A percentile compares a stretch with the other conserved stretches of the same genome.
Evolutionary conservation across 2,329 filamentous ascomycete genomes (phyloP).

Genomic region (Hypoxylon sp.): DNA sequence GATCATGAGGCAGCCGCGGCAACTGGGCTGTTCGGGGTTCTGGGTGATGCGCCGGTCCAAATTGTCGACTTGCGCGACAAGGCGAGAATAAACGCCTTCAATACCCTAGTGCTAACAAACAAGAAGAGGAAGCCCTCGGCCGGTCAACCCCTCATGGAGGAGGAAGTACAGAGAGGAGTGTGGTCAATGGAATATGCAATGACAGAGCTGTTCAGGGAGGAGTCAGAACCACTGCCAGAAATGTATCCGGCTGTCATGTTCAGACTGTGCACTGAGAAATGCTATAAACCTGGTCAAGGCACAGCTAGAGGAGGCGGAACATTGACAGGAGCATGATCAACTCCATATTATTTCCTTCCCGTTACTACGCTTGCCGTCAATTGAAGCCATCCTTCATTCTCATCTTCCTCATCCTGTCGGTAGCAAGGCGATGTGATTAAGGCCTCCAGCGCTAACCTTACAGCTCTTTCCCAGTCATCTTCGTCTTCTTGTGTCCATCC

Average conservation of each 20-base stretch:
- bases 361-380: no score
- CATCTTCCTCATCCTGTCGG: no score
- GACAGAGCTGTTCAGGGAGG: no score
- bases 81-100: neutral
- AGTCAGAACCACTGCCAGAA: neutral
- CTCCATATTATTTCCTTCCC: neutral
- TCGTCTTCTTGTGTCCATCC: no score
- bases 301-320: neutral
- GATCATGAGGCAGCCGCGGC: no score
- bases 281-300: neutral
- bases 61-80: slow-evolving; percentile 9
- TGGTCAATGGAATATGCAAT: neutral
- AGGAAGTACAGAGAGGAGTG: neutral
- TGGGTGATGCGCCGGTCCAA: slow-evolving; percentile 1
- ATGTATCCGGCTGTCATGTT: slow-evolving; percentile 7
- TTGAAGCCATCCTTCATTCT: no score
- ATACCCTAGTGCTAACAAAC: neutral
- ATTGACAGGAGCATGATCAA: no score
- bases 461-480: no score
- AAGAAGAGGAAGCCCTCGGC: neutral
- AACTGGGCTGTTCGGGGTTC: neutral
- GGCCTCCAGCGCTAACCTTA: no score
- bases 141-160: neutral
- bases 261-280: slow-evolving; percentile 3
- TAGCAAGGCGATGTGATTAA: no score